A percentile compares a stretch with the other conserved stretches of the same genome.
Conservation (phyloP, 2,329 filamentous ascomycete species). For the Fusarium napiforme region DNA sequence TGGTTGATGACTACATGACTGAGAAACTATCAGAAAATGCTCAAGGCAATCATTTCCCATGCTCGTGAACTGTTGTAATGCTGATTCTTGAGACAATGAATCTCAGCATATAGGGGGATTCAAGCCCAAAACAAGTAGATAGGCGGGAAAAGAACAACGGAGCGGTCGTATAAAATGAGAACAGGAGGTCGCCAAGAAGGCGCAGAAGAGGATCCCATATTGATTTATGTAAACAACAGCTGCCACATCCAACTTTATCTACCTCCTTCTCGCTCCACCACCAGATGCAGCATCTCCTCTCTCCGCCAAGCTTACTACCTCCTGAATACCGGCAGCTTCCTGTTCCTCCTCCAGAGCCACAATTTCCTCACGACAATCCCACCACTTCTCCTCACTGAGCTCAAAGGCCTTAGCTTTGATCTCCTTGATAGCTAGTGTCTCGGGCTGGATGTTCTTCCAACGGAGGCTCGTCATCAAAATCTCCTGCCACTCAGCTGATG, state of each 20-base stretch:
- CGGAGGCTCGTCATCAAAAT: conserved; percentile 80
- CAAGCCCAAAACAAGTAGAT: not conserved
- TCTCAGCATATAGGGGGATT: not conserved
- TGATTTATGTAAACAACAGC: not conserved
- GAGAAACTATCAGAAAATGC: not conserved
- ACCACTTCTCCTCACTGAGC: conserved; percentile 96
- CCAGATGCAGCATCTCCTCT: conserved; percentile 65
- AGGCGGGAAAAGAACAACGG: not conserved
- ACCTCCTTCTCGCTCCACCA: conserved; percentile 50
- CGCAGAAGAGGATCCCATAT: not conserved
- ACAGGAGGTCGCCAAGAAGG: too few relatives aligned
- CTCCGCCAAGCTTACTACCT: conserved; percentile 89
- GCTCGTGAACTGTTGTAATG: not conserved
- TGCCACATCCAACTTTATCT: not conserved
- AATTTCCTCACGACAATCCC: conserved; percentile 96
- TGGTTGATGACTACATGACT: not conserved
- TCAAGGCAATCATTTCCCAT: not conserved
- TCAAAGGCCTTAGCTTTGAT: conserved; percentile 91
- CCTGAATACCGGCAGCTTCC: conserved; percentile 92
- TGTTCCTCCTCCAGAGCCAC: conserved; percentile 93
- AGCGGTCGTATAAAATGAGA: not conserved
- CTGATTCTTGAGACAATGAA: not conserved
- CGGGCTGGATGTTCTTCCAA: conserved; percentile 73
- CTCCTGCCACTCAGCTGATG: conserved; percentile 90
- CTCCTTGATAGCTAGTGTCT: conserved; percentile 84